These are phyloP conservation scores for Meira nashicola DNA, from an alignment of 1,284 basidiomycete genomes.

Conservation along the genomic window DNA sequence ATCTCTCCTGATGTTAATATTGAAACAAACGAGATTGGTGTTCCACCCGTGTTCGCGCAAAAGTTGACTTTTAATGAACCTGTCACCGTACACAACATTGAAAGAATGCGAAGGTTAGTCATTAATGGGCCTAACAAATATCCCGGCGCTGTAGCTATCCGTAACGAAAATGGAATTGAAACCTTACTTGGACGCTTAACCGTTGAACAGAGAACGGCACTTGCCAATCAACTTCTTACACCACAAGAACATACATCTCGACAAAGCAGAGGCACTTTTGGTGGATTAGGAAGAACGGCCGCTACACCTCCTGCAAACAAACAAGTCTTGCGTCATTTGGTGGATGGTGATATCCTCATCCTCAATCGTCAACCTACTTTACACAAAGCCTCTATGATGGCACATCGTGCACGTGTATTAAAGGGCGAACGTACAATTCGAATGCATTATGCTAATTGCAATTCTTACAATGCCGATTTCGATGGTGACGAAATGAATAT, in stretches of 20 bases:
- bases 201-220: slow-evolving; percentile 81
- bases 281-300: slow-evolving; percentile 42
- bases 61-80: slow-evolving; percentile 97
- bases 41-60: slow-evolving; percentile 93
- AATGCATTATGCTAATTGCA: slow-evolving; percentile 99
- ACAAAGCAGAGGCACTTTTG: slow-evolving; percentile 46
- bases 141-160: slow-evolving; percentile 89
- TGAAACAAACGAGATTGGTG: slow-evolving; percentile 96
- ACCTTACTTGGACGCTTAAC: slow-evolving; percentile 64
- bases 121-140: slow-evolving; percentile 84
- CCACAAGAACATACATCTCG: slow-evolving; percentile 67
- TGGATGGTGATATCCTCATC: slow-evolving; percentile 91
- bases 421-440: slow-evolving; percentile 97
- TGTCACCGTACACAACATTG: slow-evolving; percentile 85
- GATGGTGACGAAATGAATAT: slow-evolving; percentile 99
- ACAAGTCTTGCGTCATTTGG: slow-evolving; percentile 92
- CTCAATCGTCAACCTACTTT: slow-evolving; percentile 97
- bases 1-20: slow-evolving; percentile 99
- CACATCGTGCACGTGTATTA: slow-evolving; percentile 85
- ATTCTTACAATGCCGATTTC: slow-evolving; percentile 99
- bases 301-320: slow-evolving; percentile 68
- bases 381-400: slow-evolving; percentile 99
- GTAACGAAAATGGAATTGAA: slow-evolving; percentile 75
- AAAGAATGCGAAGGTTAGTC: slow-evolving; percentile 81
- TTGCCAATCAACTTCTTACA: slow-evolving; percentile 94